These are phyloP conservation scores for Coemansia sp. DNA, from an alignment of 192 early-diverging fungal species.

Conservation along the genomic window DNA sequence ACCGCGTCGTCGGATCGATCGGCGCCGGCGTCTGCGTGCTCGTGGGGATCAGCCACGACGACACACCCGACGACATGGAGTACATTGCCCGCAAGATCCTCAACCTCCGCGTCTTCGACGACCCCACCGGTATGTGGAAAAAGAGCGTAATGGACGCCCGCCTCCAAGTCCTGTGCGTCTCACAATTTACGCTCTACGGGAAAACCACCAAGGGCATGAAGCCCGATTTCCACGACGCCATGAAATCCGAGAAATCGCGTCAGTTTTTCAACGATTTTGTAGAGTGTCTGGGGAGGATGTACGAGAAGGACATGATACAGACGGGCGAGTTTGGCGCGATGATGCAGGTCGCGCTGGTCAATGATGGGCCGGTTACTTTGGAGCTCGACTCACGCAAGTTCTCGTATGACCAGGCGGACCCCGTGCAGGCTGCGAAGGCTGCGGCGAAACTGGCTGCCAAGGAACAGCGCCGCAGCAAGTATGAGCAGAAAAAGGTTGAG, in stretches of 20 bases:
- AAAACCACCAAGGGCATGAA: conserved; percentile 79
- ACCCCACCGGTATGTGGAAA: conserved; percentile 73
- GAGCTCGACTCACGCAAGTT: conserved; percentile 57
- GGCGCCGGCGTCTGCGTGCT: conserved; percentile 75
- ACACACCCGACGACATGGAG: conserved; percentile 74
- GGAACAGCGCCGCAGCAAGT: conserved; percentile 26
- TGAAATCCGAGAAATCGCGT: conserved; percentile 67
- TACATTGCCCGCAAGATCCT: conserved; percentile 85
- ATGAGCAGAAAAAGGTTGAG: neutral
- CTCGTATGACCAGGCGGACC: conserved; percentile 9
- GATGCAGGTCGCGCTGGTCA: conserved; percentile 89
- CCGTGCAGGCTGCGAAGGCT: neutral
- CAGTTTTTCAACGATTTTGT: conserved; percentile 79
- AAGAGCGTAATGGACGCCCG: conserved; percentile 72
- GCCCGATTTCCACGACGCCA: conserved; percentile 91
- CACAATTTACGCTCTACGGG: conserved; percentile 93
- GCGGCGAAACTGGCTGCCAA: conserved; percentile 21
- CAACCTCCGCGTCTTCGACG: conserved; percentile 75
- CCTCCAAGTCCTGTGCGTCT: conserved; percentile 80
- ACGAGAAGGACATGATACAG: conserved; percentile 69
- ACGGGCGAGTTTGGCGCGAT: conserved; percentile 91
- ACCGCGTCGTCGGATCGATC: conserved; percentile 74
- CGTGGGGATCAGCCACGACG: conserved; percentile 66
- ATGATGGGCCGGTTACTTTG: conserved; percentile 75
- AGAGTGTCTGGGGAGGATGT: conserved; percentile 59